A percentile compares a stretch with the other conserved stretches of the same genome.
Conservation (phyloP, 2,329 filamentous ascomycete species). For the Monosporascus sp. region DNA sequence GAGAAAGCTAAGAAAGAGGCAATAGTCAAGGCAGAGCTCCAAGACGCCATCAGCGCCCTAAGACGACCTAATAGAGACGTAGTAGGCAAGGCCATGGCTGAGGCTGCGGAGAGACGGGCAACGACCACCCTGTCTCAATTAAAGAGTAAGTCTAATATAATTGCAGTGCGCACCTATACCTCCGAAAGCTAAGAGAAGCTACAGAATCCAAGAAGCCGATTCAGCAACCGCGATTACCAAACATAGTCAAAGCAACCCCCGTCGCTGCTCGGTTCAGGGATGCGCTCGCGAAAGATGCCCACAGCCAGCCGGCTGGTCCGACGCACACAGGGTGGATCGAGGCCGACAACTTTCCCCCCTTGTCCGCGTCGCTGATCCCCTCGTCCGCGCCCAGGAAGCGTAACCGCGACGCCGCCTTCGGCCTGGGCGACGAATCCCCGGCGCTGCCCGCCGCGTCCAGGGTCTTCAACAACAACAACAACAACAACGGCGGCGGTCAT, state of each 20-base stretch:
- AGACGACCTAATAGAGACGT: conserved; percentile 72
- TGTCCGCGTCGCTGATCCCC: conserved; percentile 35
- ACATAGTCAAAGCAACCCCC: conserved; percentile 54
- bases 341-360: conserved; percentile 24
- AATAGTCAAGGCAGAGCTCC: conserved; percentile 63
- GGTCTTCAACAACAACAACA: too few relatives aligned
- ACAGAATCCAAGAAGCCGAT: conserved; percentile 50
- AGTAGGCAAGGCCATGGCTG: conserved; percentile 61
- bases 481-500: too few relatives aligned
- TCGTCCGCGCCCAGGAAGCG: conserved; percentile 35
- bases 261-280: conserved; percentile 51
- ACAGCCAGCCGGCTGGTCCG: conserved; percentile 22
- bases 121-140: conserved; percentile 40
- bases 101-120: conserved; percentile 60
- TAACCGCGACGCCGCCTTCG: conserved; percentile 28
- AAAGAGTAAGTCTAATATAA: conserved; percentile 41
- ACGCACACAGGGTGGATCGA: conserved; percentile 14
- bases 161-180: background rate
- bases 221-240: conserved; percentile 31
- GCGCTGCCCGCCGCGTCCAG: conserved; percentile 19
- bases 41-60: conserved; percentile 67
- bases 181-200: conserved; percentile 23
- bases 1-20: conserved; percentile 61
- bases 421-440: conserved; percentile 23
- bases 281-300: conserved; percentile 28